A percentile compares a stretch with the other conserved stretches of the same genome.
These are phyloP conservation scores for Trichomonas vaginalis DNA, from an alignment of 208 protist species.

Conservation along the genomic window DNA sequence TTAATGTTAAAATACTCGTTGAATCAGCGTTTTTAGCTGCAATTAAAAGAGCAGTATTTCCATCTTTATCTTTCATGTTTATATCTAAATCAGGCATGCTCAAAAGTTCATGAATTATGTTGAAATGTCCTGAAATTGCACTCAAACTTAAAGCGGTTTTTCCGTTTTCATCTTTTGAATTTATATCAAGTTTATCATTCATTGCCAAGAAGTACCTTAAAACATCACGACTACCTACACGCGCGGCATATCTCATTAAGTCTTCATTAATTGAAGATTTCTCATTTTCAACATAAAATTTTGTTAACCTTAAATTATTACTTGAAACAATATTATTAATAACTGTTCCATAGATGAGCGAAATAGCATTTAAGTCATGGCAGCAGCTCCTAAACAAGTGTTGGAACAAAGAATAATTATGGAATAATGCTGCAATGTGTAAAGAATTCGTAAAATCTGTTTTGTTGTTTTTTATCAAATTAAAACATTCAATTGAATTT, in stretches of 20 bases:
- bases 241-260: not conserved
- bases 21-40: not conserved
- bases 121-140: not conserved
- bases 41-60: not conserved
- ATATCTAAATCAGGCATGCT: not conserved
- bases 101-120: not conserved
- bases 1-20: not conserved
- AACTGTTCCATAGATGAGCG: not conserved
- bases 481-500: not conserved
- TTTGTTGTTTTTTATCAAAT: not conserved
- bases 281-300: not conserved
- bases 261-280: not conserved
- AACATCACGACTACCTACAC: not conserved
- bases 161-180: not conserved
- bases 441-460: not conserved
- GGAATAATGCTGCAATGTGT: not conserved
- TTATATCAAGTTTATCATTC: not conserved
- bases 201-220: not conserved
- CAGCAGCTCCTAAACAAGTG: not conserved
- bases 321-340: not conserved
- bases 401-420: not conserved
- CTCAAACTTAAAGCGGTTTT: not conserved
- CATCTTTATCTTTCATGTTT: not conserved
- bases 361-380: not conserved
- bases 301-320: not conserved